A percentile compares a stretch with the other conserved stretches of the same genome.
These are phyloP conservation scores for Pontederia paniculata DNA, from an alignment of 176 grass and related monocot species.

Conservation along the genomic window DNA sequence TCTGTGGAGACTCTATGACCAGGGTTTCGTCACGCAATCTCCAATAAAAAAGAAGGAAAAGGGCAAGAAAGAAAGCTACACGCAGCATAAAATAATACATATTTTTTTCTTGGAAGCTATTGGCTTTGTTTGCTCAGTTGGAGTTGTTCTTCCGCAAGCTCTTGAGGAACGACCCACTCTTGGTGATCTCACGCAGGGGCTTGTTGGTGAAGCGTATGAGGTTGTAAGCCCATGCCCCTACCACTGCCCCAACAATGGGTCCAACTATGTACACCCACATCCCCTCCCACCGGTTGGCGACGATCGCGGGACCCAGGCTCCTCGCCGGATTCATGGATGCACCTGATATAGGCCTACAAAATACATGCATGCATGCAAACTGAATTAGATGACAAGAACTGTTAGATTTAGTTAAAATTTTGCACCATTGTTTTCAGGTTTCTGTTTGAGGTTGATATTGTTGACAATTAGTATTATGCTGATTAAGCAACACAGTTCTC, in stretches of 20 bases:
- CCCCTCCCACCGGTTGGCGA: conserved; percentile 34
- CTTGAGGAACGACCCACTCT: conserved; percentile 76
- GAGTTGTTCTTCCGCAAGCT: conserved; percentile 48
- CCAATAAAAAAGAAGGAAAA: too few relatives aligned
- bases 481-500: too few relatives aligned
- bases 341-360: conserved; percentile 54
- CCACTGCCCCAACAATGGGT: conserved; percentile 44
- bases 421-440: too few relatives aligned
- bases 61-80: too few relatives aligned
- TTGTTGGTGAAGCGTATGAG: conserved; percentile 98
- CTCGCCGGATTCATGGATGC: conserved; percentile 91
- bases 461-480: too few relatives aligned
- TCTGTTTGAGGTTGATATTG: too few relatives aligned
- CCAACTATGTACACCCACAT: conserved; percentile 89
- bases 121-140: neutral
- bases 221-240: conserved; percentile 88
- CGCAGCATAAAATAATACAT: too few relatives aligned
- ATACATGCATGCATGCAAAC: neutral
- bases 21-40: too few relatives aligned
- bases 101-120: too few relatives aligned
- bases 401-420: too few relatives aligned
- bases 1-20: too few relatives aligned
- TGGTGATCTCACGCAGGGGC: conserved; percentile 85
- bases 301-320: conserved; percentile 55
- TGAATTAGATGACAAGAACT: too few relatives aligned